phyloP scores from a whole-genome alignment of 2,329 filamentous ascomycete genomes.

The Beauveria bassiana region DNA sequence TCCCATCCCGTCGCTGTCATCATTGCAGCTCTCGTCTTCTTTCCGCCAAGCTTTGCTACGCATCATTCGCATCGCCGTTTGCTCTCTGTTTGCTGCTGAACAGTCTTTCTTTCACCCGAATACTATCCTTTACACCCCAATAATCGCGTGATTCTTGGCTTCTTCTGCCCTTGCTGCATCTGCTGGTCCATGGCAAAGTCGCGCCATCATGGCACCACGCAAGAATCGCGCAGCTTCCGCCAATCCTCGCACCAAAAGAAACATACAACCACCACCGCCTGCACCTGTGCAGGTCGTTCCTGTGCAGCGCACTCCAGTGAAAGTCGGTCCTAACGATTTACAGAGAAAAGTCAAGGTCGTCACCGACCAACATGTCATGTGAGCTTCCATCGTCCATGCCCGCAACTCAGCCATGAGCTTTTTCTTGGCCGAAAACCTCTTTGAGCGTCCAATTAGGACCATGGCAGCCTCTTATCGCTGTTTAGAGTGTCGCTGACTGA shows the following conservation, averaged over 20 bases:
- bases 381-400: constrained; percentile 29
- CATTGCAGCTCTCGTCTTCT: neutral
- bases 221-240: neutral
- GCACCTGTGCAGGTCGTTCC: neutral
- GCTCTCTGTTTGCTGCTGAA: constrained; percentile 2
- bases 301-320: too few relatives aligned
- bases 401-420: constrained; percentile 1
- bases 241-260: constrained; percentile 1
- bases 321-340: constrained; percentile 27
- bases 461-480: too few relatives aligned
- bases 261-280: neutral
- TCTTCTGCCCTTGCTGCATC: neutral
- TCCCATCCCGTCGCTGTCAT: neutral
- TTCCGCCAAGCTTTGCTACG: neutral
- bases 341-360: constrained; percentile 89
- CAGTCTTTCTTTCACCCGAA: neutral
- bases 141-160: neutral
- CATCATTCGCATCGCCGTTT: neutral
- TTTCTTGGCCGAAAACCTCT: neutral
- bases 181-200: neutral
- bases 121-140: neutral
- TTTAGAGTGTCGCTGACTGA: neutral
- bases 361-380: constrained; percentile 86
- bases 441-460: neutral
- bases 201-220: constrained; percentile 7